These are phyloP conservation scores for Neoascochyta sp. DNA, from an alignment of 2,329 filamentous ascomycete genomes.

Conservation along the genomic window DNA sequence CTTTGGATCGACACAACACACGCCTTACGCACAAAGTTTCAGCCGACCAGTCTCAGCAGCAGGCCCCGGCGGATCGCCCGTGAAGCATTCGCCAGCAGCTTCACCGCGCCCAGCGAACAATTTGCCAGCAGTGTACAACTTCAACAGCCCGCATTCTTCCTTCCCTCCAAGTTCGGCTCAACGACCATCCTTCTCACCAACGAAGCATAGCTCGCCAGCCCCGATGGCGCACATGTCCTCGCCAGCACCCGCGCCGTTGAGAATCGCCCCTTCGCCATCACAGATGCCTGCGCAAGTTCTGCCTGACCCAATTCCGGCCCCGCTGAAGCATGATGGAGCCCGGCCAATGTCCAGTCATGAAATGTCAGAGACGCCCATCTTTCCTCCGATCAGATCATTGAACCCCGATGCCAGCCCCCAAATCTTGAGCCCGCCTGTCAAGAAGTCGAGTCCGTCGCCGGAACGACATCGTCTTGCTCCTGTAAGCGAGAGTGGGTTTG, in stretches of 20 bases:
- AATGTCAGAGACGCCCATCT: conserved; percentile 43
- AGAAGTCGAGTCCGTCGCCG: conserved; percentile 41
- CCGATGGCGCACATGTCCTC: conserved; percentile 34
- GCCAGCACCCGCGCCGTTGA: conserved; percentile 21
- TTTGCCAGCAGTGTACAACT: conserved; percentile 30
- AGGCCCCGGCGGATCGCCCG: conserved; percentile 28
- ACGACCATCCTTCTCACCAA: conserved; percentile 37
- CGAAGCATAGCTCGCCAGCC: conserved; percentile 40
- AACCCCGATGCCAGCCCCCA: conserved; percentile 57
- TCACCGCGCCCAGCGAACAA: conserved; percentile 35
- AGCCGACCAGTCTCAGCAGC: conserved; percentile 30
- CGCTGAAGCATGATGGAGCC: conserved; percentile 46
- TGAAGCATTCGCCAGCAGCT: conserved; percentile 34
- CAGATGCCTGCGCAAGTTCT: conserved; percentile 35
- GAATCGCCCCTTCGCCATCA: conserved; percentile 27
- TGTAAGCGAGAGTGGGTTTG: conserved; percentile 3
- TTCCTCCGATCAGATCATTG: conserved; percentile 57
- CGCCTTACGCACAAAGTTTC: conserved; percentile 20
- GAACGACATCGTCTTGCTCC: conserved; percentile 13
- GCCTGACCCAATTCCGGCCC: conserved; percentile 40
- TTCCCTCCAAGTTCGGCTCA: conserved; percentile 39
- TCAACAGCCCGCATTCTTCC: conserved; percentile 47
- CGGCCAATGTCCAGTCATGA: conserved; percentile 33
- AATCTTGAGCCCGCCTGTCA: conserved; percentile 59
- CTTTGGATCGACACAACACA: conserved; percentile 17